Evolutionary conservation across 345 rosid species (phyloP), one percentile per base, ranked within the genome.

Genomic region (Corchorus capsularis): DNA sequence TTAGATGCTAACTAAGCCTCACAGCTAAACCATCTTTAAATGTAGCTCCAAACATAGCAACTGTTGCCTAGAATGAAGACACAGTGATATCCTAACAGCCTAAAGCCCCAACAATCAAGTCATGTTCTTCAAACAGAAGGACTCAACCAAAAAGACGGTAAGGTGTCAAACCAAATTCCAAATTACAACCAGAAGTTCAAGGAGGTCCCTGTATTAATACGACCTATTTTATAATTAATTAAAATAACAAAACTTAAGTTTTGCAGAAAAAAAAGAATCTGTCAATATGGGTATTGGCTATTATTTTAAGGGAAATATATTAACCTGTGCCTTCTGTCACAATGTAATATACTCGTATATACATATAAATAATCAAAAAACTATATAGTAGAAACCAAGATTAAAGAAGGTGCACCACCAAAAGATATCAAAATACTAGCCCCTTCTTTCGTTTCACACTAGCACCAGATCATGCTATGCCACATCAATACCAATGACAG

Each of bases 101-200:
- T 37, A 63, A 47, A 69, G 43, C 15, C 43, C 47, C 56, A 69
- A 4, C 57, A 32, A 20, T 69, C 57, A 2, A 14, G 6, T 47
- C 39, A 68, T 47, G n/a, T 47, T 67, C 56, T 47, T 68, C 71
- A 46, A 68, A 13, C 55, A 47, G n/a, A 47, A 10, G 16, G 53
- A 10, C 3, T 41, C 49, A 67, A 46, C 55, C 55, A 20, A 47
- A 41, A 47, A 14, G 8, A 32, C 2, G 59, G 4, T 14, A 39
- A 68, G 41, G 43, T n/a, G 8, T 49, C 14, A 20, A 17, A 16
- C 9, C 7, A 3, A 49, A 46, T 20, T 67, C 19, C 55, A 35
- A 16, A 47, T 8, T 9, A 53, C 20, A 49, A 15, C 45, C 22
- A 50, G 32, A 39, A 22, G 0, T 27, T 15, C 15, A 27, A 15